Conservation (phyloP, 441 rosid genomes). For the Erysimum pusillum region DNA sequence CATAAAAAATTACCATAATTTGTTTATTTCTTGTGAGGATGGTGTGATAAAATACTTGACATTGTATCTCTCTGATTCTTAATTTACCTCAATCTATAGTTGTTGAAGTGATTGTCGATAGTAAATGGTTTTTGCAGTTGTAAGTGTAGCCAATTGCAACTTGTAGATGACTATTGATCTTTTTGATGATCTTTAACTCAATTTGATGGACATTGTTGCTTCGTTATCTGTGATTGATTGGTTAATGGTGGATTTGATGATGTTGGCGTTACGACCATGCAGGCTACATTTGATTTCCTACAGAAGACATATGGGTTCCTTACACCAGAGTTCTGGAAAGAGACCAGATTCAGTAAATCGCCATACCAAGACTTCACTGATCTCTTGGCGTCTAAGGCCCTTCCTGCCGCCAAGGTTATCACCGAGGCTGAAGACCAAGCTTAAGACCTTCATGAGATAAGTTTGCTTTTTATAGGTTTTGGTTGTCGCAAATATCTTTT, state of each 20-base stretch:
- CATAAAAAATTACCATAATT: too few species aligned
- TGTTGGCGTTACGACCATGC: neutral
- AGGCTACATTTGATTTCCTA: conserved; percentile 68
- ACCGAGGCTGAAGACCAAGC: conserved; percentile 33
- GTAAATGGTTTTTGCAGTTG: neutral
- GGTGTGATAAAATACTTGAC: neutral
- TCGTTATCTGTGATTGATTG: neutral
- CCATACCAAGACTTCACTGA: conserved; percentile 60
- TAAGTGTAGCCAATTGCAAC: neutral
- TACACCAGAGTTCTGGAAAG: conserved; percentile 65
- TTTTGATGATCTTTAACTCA: neutral
- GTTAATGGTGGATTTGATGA: neutral
- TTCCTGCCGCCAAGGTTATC: neutral
- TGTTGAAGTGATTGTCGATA: too few species aligned
- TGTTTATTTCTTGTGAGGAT: neutral
- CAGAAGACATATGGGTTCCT: conserved; percentile 65
- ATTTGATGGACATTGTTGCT: neutral
- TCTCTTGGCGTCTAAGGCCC: conserved; percentile 45
- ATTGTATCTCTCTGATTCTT: neutral
- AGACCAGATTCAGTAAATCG: conserved; percentile 48
- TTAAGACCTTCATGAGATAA: neutral
- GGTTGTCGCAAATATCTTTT: neutral
- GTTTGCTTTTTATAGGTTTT: too few species aligned
- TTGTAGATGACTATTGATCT: neutral
- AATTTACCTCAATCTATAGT: neutral